A percentile compares a stretch with the other conserved stretches of the same genome.
Conservation (phyloP, 2,329 filamentous ascomycete genomes). For the Torrubiella hemipterigena region DNA sequence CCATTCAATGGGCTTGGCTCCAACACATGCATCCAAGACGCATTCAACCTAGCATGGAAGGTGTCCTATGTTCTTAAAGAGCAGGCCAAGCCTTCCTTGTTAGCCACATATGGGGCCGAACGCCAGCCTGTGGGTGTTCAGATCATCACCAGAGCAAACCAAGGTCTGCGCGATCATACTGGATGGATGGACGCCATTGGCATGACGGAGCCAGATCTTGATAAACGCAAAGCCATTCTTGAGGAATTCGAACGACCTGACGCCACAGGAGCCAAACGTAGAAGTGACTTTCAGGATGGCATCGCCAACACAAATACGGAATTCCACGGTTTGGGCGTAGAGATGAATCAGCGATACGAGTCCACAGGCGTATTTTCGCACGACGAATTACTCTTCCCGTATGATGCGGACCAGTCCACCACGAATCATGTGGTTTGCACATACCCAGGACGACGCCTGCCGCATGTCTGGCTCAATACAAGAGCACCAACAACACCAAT, state of each 20-base stretch:
- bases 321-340: constrained; percentile 43
- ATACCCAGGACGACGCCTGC: constrained; percentile 46
- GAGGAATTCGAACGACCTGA: constrained; percentile 26
- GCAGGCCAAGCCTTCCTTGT: constrained; percentile 21
- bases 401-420: constrained; percentile 10
- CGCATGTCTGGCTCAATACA: constrained; percentile 51
- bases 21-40: constrained; percentile 47
- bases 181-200: constrained; percentile 33
- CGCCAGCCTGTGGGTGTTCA: constrained; percentile 35
- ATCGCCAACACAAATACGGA: constrained; percentile 32
- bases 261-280: constrained; percentile 21
- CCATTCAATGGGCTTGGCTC: constrained; percentile 44
- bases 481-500: constrained; percentile 27
- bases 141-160: constrained; percentile 43
- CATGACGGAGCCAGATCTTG: constrained; percentile 22
- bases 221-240: constrained; percentile 24
- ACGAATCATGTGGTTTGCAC: constrained; percentile 34
- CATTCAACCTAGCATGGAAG: constrained; percentile 45
- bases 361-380: constrained; percentile 28
- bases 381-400: constrained; percentile 22
- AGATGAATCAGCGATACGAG: constrained; percentile 46
- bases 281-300: constrained; percentile 25
- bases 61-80: constrained; percentile 32
- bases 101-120: constrained; percentile 31
- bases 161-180: constrained; percentile 39